Conservation (phyloP, 164 flowering plant species). For the Vitis rupestris region DNA sequence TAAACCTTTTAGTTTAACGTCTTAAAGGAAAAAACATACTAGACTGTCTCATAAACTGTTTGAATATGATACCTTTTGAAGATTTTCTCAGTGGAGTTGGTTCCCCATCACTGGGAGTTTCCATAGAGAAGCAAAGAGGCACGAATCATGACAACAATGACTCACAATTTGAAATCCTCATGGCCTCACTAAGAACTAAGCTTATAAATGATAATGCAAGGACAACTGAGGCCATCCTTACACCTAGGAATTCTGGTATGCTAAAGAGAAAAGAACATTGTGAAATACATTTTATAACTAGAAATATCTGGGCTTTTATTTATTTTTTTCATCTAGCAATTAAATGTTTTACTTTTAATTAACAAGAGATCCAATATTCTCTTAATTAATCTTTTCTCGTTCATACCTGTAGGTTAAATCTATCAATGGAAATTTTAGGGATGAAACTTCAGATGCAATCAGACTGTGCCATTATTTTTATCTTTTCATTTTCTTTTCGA, state of each 20-base stretch:
- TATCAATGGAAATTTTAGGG: no score
- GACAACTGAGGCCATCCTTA: slow-evolving; percentile 18
- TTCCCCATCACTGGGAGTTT: slow-evolving; percentile 28
- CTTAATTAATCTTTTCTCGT: no score
- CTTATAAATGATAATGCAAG: slow-evolving; percentile 17
- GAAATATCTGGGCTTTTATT: no score
- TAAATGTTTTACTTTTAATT: no score
- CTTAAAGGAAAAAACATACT: not conserved
- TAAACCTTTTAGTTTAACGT: not conserved
- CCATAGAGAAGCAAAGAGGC: slow-evolving; percentile 47
- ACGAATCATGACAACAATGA: slow-evolving; percentile 13
- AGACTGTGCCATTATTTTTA: not conserved
- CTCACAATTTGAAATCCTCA: not conserved
- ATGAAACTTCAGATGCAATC: no score
- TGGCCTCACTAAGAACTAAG: slow-evolving; percentile 4
- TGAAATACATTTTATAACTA: no score
- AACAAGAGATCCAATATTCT: no score
- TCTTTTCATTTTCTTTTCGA: not conserved
- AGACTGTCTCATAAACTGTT: slow-evolving; percentile 8
- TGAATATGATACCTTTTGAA: slow-evolving; percentile 47
- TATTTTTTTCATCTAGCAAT: no score
- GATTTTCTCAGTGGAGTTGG: slow-evolving; percentile 49
- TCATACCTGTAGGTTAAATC: no score
- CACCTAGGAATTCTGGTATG: slow-evolving; percentile 70
- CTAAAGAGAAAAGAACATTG: no score